Base-by-base conservation (phyloP, 139 green algal genomes). In the Tetradesmus obliquus region DNA sequence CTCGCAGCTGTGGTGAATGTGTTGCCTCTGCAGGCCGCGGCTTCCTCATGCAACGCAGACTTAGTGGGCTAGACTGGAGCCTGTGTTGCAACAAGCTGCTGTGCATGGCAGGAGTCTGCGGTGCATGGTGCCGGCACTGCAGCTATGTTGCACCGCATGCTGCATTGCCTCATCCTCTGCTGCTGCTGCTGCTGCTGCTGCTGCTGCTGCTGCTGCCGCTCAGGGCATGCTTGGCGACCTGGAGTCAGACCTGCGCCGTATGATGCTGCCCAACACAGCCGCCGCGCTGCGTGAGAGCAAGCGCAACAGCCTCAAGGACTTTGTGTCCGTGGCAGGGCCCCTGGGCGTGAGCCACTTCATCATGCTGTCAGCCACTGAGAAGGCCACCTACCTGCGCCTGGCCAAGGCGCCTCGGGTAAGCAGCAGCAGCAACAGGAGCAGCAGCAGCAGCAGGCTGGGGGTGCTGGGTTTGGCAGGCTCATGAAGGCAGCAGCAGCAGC, bases 261-360 rank as follows among this genome's bases (percentile, higher is more conserved):
- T 99, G 86, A 98, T 99, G 96, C 87, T 96, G 90, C 98, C 98
- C 79, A 96, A 99, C 96, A 99, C 98, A 1, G 98, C 98, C 1
- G 53, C 92, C 0, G 95, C 96, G 62, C 95, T 99, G 5, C 97
- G 96, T 94, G 97, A 97, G 89, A 79, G 88, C 60, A 91, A 89
- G 57, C 86, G 82, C 80, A 94, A 94, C 82, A 95, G 92, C 45
- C 92, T 99, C 69, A 99, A 98, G 88, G 98, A 99, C 93, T 99
- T 99, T 95, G 94, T 99, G 55, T 87, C 98, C 6, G 97, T 99
- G 84, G 96, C 97, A 5, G 98, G 98, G 0, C 98, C 98, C 0
- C 93, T 99, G 89, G 98, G 98, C 0, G 97, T 99, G 19, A 98
- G 95, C 10, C 98, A 99, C 94, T 98, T 99, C 79, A 62, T 99